Evolutionary conservation across 345 rosid species (phyloP), one percentile per base, ranked within the genome.

Genomic region (Hibiscus mutabilis): DNA sequence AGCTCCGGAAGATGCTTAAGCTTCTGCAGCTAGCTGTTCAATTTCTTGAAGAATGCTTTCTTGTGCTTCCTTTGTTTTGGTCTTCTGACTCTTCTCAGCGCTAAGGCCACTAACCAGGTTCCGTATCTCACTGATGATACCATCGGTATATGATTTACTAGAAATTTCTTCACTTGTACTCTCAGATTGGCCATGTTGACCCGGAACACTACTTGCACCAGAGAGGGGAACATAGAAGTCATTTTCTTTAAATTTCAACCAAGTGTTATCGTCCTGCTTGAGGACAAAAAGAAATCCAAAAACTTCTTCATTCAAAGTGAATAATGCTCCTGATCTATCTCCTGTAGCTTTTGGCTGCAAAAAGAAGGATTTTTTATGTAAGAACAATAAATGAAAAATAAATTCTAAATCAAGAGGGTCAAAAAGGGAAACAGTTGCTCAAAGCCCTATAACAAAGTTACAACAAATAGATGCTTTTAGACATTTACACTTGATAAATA

Each of bases 1-100:
- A 82, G 77, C 87, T 88, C 83, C 96, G 84, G 84, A 91, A 94
- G 68, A 94, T 94, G 77, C 92, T 87, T 94, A 94, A 51, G 98
- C 98, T 84, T 94, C 97, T 16, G 98, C 96, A 73, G 98, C 98
- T 83, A 94, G 84, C 79, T 87, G 92, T 84, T 94, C 98, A 67
- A 94, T 94, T 77, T 94, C 97, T 74, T 85, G 93, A 65, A 94
- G 96, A 86, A 94, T 91, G 78, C 82, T 88, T 83, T 84, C 88
- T 62, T 94, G 93, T 73, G 76, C 87, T 86, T 84, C 95, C 82
- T 86, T 94, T 37, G 81, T 86, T 75, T 90, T 83, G 37, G 74
- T 80, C 76, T 74, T 84, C 78, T 70, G 85, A 68, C 51, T 78
- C 76, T 86, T 88, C 66, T 84, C 86, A 61, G 85, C 74, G 60